Evolutionary conservation across 2,329 filamentous ascomycete genomes (phyloP).

Genomic region (Annulohypoxylon truncatum): DNA sequence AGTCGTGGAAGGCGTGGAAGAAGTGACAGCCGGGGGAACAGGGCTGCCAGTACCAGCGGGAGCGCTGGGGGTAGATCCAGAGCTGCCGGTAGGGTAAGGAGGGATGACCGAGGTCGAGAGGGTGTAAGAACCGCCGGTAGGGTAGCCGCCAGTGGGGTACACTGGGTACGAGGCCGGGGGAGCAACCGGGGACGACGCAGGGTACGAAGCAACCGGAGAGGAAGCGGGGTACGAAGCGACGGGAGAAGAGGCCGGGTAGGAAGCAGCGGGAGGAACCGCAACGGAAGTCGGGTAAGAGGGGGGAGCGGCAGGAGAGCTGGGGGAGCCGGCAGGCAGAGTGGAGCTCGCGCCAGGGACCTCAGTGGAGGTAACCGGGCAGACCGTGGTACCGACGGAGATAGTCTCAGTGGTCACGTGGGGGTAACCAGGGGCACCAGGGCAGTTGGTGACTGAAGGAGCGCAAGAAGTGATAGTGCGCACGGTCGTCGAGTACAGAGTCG

Average conservation of each 20-base stretch:
- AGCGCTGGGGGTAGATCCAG: not conserved
- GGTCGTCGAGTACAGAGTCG: not conserved
- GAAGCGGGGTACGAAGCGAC: not conserved
- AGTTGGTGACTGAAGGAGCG: too few species aligned
- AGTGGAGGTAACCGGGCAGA: not conserved
- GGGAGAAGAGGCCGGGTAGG: not conserved
- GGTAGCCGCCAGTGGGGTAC: conserved; percentile 14
- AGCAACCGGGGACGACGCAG: not conserved
- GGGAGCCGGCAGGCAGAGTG: not conserved
- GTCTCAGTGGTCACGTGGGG: not conserved
- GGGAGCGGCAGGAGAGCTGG: not conserved
- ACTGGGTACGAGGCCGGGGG: not conserved
- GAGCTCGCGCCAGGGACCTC: not conserved
- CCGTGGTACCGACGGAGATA: not conserved
- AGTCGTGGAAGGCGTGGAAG: not conserved
- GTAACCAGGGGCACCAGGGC: not conserved
- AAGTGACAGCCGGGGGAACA: conserved; percentile 10
- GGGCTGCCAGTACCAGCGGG: conserved; percentile 20
- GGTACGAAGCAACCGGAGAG: not conserved
- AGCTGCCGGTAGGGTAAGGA: conserved; percentile 22
- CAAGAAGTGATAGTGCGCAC: not conserved
- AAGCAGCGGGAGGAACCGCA: not conserved
- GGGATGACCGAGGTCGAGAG: conserved; percentile 22
- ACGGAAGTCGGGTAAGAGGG: conserved; percentile 3
- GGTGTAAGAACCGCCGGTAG: conserved; percentile 26